phyloP scores from a whole-genome alignment of 805 yeast species.

The Saccharomycopsis babjevae region DNA sequence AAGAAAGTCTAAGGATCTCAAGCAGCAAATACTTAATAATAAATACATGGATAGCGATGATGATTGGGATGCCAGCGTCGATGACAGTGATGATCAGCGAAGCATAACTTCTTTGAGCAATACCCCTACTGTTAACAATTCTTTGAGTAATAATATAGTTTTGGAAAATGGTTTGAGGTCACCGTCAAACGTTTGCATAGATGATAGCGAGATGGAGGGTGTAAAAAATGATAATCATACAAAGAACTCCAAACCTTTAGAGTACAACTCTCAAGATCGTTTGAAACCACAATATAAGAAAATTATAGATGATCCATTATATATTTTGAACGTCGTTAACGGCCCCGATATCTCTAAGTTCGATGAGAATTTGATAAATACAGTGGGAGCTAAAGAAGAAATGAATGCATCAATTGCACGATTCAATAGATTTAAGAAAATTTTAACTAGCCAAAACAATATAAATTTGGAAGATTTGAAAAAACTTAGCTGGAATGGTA shows the following conservation, averaged over 20 bases:
- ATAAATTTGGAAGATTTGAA: conserved; percentile 59
- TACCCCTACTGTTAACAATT: background rate
- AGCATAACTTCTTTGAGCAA: conserved; percentile 11
- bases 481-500: conserved; percentile 87
- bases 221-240: background rate
- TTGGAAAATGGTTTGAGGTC: background rate
- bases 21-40: conserved; percentile 15
- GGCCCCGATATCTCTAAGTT: conserved; percentile 32
- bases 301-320: conserved; percentile 24
- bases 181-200: background rate
- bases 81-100: conserved; percentile 22
- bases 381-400: conserved; percentile 39
- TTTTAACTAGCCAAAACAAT: conserved; percentile 39
- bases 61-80: conserved; percentile 84
- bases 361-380: conserved; percentile 26
- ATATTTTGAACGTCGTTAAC: conserved; percentile 30
- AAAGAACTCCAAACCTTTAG: background rate
- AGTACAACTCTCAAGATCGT: background rate
- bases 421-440: conserved; percentile 54
- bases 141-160: background rate
- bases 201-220: background rate
- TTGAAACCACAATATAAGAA: conserved; percentile 3
- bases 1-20: background rate
- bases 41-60: conserved; percentile 68
- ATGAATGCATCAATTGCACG: conserved; percentile 51